Base-by-base conservation (phyloP, 2,329 filamentous ascomycete genomes). In the Monosporascus sp. region DNA sequence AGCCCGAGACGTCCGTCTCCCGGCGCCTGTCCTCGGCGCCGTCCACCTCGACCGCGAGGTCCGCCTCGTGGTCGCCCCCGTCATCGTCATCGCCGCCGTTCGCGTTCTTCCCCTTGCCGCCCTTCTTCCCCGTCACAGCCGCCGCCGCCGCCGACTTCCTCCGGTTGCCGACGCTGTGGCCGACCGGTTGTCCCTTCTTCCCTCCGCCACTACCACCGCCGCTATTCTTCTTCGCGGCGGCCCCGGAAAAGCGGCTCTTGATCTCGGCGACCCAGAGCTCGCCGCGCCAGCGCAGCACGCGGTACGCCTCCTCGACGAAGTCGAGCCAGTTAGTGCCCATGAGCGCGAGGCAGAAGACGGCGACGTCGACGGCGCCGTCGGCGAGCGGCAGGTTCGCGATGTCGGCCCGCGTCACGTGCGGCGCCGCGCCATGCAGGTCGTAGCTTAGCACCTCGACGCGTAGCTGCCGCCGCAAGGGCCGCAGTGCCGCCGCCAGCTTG, bases 291-390 rank as follows among this genome's bases (percentile, higher is more conserved):
- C 91, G 87, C 57, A 99, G 81, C 50, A 97, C 80, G 51, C 94
- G 86, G 76, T 91, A 96, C 16, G 93, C 93, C 75, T 99, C 94
- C 73, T 97, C 94, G 64, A 99, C 83, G 69, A 99, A 97, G 63
- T 91, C 86, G 51, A 96, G 82, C 93, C 94, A 99, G 75, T 99
- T 99, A 52, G 94, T 99, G 66, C 94, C 94, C 94, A 99, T 99
- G 55, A 99, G 83, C 49, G 93, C 94, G 34, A 99, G 81, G 71
- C 94, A 99, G 77, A 97, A 97, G 61, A 99, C 86, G 48, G 90
- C 90, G 5, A 99, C 80, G 70, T 99, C 91, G 56, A 91, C 85
- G 57, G 82, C 85, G 45, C 84, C 86, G 61, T 92, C 85, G 5
- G 77, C 76, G 0, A 96, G 75, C 0, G 93, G 93, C 2, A 99